A percentile compares a stretch with the other conserved stretches of the same genome.
phyloP scores from a whole-genome alignment of 768 basidiomycete species.

The Paxillus involutus region DNA sequence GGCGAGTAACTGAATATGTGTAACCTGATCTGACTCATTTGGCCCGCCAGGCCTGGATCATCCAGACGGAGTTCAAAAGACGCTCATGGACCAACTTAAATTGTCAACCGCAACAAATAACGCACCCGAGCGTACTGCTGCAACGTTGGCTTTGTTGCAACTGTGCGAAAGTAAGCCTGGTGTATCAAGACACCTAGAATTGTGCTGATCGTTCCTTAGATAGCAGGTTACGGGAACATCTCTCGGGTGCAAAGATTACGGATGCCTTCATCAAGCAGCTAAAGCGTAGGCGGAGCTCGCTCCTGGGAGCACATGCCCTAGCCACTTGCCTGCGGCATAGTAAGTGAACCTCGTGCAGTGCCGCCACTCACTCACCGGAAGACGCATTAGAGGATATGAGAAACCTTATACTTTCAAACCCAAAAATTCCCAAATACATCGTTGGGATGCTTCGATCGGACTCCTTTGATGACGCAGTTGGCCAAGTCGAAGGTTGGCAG shows the following conservation, averaged over 20 bases:
- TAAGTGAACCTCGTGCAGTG: constrained; percentile 1
- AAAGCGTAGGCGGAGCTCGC: constrained; percentile 10
- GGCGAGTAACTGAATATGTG: constrained; percentile 3
- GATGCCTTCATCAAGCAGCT: constrained; percentile 15
- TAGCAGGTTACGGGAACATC: constrained; percentile 1
- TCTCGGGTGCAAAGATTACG: constrained; percentile 8
- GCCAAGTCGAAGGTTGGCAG: constrained; percentile 24
- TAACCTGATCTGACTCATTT: neutral
- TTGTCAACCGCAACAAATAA: neutral
- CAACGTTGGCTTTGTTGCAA: constrained; percentile 22
- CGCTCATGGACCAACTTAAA: constrained; percentile 12
- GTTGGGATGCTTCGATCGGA: constrained; percentile 23
- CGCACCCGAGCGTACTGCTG: constrained; percentile 19
- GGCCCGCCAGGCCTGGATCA: constrained; percentile 1
- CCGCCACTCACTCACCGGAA: neutral
- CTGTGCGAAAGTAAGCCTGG: constrained; percentile 17
- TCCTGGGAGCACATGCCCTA: constrained; percentile 24
- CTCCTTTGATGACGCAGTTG: constrained; percentile 26
- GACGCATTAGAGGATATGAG: constrained; percentile 13
- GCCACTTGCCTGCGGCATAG: constrained; percentile 13
- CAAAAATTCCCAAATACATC: constrained; percentile 15
- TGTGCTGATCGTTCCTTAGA: constrained; percentile 8
- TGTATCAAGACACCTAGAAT: neutral
- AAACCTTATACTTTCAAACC: neutral
- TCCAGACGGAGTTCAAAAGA: too few relatives aligned